Percentiles rank a stretch among this genome's conserved stretches.
These are phyloP conservation scores for Sporisorium reilianum DNA, from an alignment of 1,284 basidiomycete genomes.

Conservation along the genomic window DNA sequence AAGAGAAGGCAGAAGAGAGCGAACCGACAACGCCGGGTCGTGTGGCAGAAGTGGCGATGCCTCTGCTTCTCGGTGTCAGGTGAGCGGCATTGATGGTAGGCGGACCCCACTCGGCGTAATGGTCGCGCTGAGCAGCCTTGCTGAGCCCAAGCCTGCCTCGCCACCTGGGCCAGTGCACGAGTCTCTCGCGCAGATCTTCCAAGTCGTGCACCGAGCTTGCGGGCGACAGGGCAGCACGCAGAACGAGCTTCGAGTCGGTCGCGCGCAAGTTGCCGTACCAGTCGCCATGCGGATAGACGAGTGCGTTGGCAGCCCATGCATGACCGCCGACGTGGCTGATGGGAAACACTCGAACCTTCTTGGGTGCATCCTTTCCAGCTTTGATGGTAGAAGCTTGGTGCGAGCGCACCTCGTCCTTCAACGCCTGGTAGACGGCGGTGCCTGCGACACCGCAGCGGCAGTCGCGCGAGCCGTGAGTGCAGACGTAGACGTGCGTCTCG, in stretches of 20 bases:
- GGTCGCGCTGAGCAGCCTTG: slow-evolving; percentile 52
- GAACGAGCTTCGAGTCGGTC: slow-evolving; percentile 47
- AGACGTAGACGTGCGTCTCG: slow-evolving; percentile 67
- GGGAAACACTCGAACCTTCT: slow-evolving; percentile 51
- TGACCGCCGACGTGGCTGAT: slow-evolving; percentile 67
- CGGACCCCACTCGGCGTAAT: slow-evolving; percentile 61
- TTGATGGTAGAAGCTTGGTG: slow-evolving; percentile 49
- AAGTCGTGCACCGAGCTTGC: slow-evolving; percentile 63
- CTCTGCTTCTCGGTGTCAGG: slow-evolving; percentile 49
- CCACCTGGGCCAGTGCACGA: slow-evolving; percentile 68
- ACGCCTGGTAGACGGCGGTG: slow-evolving; percentile 56
- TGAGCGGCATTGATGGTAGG: slow-evolving; percentile 53
- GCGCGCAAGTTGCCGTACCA: slow-evolving; percentile 65
- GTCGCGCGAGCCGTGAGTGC: slow-evolving; percentile 68
- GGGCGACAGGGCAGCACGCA: slow-evolving; percentile 64
- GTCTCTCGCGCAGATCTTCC: slow-evolving; percentile 53
- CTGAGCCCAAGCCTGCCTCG: slow-evolving; percentile 68
- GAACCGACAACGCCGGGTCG: slow-evolving; percentile 8
- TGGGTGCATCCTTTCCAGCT: slow-evolving; percentile 28
- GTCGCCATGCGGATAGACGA: slow-evolving; percentile 67
- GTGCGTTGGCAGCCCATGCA: slow-evolving; percentile 67
- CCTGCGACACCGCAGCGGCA: slow-evolving; percentile 70
- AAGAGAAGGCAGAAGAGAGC: neutral
- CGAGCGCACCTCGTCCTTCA: slow-evolving; percentile 54
- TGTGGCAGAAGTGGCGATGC: slow-evolving; percentile 18